Evolutionary conservation across 768 basidiomycete species (phyloP), one percentile per base, ranked within the genome.

Genomic region (Xanthoconium purpureum): DNA sequence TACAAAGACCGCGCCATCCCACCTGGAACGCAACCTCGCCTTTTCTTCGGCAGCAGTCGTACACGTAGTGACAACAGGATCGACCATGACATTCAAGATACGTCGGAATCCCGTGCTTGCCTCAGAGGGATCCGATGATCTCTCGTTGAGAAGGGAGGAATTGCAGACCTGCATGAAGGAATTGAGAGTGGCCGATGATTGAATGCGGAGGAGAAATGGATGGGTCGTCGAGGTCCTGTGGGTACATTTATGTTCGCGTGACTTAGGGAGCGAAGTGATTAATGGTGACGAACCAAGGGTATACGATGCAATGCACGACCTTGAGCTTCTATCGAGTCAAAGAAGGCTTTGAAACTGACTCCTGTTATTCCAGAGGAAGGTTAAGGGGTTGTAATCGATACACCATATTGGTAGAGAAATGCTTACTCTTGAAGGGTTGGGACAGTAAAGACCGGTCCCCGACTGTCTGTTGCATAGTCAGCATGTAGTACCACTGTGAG

Each of bases 401-500:
- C 11, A 13, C 7, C 12, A 9, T 6, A 30, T 3, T 3, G 18
- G 4, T 12, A 17, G 5, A 36, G 37, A 18, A 62, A n/a, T n/a
- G n/a, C 86, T 49, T 62, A 96, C 94, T 97, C 93, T 59, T 84
- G 77, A 29, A 98, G 76, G 0, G 89, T 87, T 54, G 80, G 1
- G 88, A 88, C 52, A 98, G 75, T 44, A 89, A 56, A 2, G 95
- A 91, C 4, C 88, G 77, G n/a, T 83, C 79, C 0, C 97, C 97
- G 42, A 98, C 87, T 2, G 95, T 98, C 47, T 91, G 80, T 48
- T 84, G 81, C 94, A 99, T 97, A 6, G 94, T 98, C 33, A 94
- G 71, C 67, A 87, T 76, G 70, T 98, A 99, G 68, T 98, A 99
- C 61, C 96, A 91, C 9, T 98, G 73, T n/a, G n/a, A 98, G 77